Evolutionary conservation across 805 yeast genomes (phyloP).

Genomic region (Wickerhamomyces rabaulensis): DNA sequence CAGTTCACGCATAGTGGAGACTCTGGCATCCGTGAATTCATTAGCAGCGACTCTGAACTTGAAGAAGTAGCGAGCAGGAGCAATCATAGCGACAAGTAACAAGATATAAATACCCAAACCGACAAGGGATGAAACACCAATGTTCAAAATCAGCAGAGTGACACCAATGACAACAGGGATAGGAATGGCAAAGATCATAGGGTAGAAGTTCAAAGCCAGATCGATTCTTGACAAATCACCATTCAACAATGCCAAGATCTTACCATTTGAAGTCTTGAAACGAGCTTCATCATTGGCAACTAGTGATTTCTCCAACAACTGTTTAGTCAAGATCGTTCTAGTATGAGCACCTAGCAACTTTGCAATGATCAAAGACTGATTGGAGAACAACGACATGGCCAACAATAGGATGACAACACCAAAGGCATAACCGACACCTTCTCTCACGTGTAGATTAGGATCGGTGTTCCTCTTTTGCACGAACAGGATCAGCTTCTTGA

Average conservation of each 20-base stretch:
- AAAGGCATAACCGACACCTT: constrained; percentile 72
- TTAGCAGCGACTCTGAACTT: constrained; percentile 44
- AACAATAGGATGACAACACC: constrained; percentile 57
- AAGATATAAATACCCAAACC: constrained; percentile 49
- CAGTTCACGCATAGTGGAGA: constrained; percentile 51
- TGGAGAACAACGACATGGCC: constrained; percentile 49
- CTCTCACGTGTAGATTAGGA: constrained; percentile 31
- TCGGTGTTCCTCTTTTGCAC: constrained; percentile 40
- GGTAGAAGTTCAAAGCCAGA: constrained; percentile 58
- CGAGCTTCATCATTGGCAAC: constrained; percentile 49
- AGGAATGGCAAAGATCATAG: constrained; percentile 45
- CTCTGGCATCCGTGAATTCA: constrained; percentile 56
- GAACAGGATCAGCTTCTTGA: constrained; percentile 44
- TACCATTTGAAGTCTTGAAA: constrained; percentile 56
- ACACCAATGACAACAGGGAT: constrained; percentile 51
- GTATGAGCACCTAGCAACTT: constrained; percentile 60
- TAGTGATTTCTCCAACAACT: constrained; percentile 61
- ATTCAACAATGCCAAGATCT: constrained; percentile 68
- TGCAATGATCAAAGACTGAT: constrained; percentile 52
- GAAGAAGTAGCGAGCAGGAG: too few relatives aligned
- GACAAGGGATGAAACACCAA: constrained; percentile 64
- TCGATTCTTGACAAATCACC: constrained; percentile 77
- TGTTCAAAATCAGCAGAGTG: constrained; percentile 51
- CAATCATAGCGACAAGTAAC: too few relatives aligned
- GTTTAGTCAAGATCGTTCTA: constrained; percentile 63